phyloP scores from a whole-genome alignment of 2,329 filamentous ascomycete genomes.

The Neonectria ditissima region DNA sequence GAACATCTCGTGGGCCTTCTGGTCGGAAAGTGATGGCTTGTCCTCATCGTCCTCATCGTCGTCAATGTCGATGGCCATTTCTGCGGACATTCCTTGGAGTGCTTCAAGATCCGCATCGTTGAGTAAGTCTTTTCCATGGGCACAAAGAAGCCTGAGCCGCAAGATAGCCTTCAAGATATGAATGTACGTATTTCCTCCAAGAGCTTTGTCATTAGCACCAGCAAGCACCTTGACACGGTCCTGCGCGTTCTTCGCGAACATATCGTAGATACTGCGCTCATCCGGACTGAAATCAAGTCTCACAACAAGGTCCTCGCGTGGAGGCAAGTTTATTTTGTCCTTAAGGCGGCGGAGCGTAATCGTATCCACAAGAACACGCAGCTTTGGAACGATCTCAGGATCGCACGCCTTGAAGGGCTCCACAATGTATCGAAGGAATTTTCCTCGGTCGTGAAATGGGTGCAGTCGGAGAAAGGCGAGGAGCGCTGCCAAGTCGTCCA shows the following conservation, averaged over 20 bases:
- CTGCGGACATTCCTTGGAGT: slow-evolving; percentile 83
- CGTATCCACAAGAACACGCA: slow-evolving; percentile 92
- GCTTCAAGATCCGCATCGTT: slow-evolving; percentile 84
- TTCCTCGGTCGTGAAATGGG: slow-evolving; percentile 83
- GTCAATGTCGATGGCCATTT: slow-evolving; percentile 90
- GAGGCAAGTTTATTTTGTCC: slow-evolving; percentile 87
- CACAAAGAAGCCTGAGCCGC: slow-evolving; percentile 89
- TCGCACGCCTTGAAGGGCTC: slow-evolving; percentile 89
- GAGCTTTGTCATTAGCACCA: slow-evolving; percentile 69
- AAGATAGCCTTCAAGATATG: slow-evolving; percentile 93
- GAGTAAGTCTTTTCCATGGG: slow-evolving; percentile 92
- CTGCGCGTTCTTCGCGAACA: slow-evolving; percentile 84
- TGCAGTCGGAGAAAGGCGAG: slow-evolving; percentile 86
- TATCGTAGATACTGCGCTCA: slow-evolving; percentile 83
- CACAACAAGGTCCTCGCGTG: slow-evolving; percentile 78
- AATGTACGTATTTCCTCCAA: slow-evolving; percentile 90
- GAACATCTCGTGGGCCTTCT: slow-evolving; percentile 87
- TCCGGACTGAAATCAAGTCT: slow-evolving; percentile 79
- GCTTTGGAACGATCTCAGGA: slow-evolving; percentile 82
- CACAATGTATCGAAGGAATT: slow-evolving; percentile 84
- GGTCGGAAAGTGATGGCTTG: slow-evolving; percentile 69
- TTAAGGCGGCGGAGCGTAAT: slow-evolving; percentile 93
- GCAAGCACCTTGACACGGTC: slow-evolving; percentile 82
- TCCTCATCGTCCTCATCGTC: slow-evolving; percentile 78
- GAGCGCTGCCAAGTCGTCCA: slow-evolving; percentile 89